Evolutionary conservation across 257 asterid species (phyloP), one percentile per base, ranked within the genome.

Genomic region (Solanum pinnatisectum): DNA sequence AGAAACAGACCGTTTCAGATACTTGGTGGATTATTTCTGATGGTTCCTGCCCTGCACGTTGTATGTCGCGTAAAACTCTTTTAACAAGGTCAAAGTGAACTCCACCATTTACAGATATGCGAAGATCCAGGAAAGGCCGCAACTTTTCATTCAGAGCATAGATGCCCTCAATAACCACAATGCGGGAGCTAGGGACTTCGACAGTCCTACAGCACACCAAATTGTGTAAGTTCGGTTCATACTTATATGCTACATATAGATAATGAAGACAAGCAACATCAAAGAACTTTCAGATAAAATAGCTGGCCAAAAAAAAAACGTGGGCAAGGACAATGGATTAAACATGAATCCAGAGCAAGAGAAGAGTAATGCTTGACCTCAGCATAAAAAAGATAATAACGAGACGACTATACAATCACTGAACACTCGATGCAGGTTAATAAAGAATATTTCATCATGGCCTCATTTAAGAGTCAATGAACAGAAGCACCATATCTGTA

Each of bases 31-130:
- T 97, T 89, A 97, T 97, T 92, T 97, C 99, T 92, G 96, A 97
- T 15, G 99, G 99, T 91, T 94, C 96, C 91, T 97, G 99, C 65
- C 97, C 99, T 87, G 96, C 99, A 86, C 99, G 96, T 88, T 96
- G 98, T 89, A 97, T 97, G 92, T 96, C 99, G 81, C 99, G 93
- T 87, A 97, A 92, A 90, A 97, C 99, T 88, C 98, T 94, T 92
- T 97, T 97, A 79, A 97, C 99, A 35, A 97, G 99, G 90, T 97
- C 99, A 92, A 97, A 96, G 92, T 97, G 99, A 73, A 97, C 99
- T 33, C 99, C 99, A 76, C 99, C 99, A 1, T 96, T 97, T 78
- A 97, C 98, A 46, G 99, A 97, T 88, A 97, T 96, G 90, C 98
- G 92, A 40, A 97, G 99, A 94, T 96, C 99, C 87, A 97, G 95